A percentile compares a stretch with the other conserved stretches of the same genome.
Conservation (phyloP, 495 filamentous ascomycete species). For the Podospora tetraspora region DNA sequence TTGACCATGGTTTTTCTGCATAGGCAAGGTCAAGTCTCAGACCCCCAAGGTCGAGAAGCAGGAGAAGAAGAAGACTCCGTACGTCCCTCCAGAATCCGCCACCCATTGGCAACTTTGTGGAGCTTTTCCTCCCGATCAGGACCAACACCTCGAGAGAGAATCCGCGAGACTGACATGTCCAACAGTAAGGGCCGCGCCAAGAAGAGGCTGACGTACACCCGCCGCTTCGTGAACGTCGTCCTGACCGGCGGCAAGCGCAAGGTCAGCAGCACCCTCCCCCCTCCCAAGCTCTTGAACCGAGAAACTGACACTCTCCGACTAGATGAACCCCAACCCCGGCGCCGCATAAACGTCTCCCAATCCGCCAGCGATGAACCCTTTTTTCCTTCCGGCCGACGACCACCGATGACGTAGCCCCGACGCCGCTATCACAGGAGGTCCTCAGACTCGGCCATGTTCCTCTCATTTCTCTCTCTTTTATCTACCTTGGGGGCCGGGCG, state of each 20-base stretch:
- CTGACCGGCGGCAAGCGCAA: constrained; percentile 99
- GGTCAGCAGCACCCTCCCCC: constrained; percentile 45
- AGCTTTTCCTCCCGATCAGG: background rate
- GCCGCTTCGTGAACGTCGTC: constrained; percentile 99
- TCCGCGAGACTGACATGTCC: constrained; percentile 14
- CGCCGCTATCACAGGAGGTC: background rate
- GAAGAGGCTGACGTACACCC: constrained; percentile 96
- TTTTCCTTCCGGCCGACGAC: constrained; percentile 10
- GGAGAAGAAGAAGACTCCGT: constrained; percentile 85
- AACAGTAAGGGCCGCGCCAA: constrained; percentile 84
- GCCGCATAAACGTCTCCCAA: constrained; percentile 29
- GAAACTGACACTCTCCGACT: background rate
- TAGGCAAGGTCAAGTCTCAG: constrained; percentile 48
- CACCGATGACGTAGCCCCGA: background rate
- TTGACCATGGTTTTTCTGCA: background rate
- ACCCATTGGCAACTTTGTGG: background rate
- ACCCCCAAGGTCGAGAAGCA: constrained; percentile 72
- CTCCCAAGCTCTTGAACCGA: background rate
- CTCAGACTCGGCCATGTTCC: background rate
- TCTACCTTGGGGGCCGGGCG: background rate
- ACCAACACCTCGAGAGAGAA: background rate
- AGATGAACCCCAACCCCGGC: constrained; percentile 51
- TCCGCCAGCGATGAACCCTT: constrained; percentile 11
- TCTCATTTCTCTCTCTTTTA: constrained; percentile 1
- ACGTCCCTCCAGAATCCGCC: constrained; percentile 12